Evolutionary conservation across 139 green algal species (phyloP).

Genomic region (Picochlorum sp.): DNA sequence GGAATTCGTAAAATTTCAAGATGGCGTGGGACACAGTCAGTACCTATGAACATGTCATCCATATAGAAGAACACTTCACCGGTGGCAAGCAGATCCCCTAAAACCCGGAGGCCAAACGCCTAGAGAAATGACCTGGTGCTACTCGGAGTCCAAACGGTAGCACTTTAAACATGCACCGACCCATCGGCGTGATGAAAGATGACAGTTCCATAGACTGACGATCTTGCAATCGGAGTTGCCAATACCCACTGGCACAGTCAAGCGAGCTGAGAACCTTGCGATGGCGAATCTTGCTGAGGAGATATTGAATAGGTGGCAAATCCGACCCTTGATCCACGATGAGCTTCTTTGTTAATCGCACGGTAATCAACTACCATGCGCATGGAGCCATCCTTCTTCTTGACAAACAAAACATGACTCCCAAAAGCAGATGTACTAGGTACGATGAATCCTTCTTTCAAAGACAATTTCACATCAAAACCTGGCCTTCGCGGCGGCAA

Average conservation of each 20-base stretch:
- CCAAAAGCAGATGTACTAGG: constrained; percentile 40
- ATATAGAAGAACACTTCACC: constrained; percentile 34
- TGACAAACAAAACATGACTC: constrained; percentile 37
- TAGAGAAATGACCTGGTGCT: constrained; percentile 46
- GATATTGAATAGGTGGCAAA: constrained; percentile 37
- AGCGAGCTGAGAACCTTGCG: constrained; percentile 29
- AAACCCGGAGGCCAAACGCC: constrained; percentile 43
- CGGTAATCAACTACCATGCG: constrained; percentile 49
- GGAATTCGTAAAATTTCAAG: constrained; percentile 31
- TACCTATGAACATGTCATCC: constrained; percentile 56
- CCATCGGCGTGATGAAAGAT: constrained; percentile 20
- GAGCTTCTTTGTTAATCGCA: constrained; percentile 32
- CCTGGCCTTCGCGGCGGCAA: not conserved
- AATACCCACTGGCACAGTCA: constrained; percentile 28
- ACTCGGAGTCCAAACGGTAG: constrained; percentile 40
- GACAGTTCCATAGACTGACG: constrained; percentile 26
- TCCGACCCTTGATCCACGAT: constrained; percentile 40
- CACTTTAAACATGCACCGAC: constrained; percentile 25
- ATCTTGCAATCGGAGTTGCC: constrained; percentile 19
- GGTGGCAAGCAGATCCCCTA: constrained; percentile 19
- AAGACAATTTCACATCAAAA: not conserved
- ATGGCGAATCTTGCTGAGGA: constrained; percentile 31
- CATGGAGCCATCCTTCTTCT: constrained; percentile 42
- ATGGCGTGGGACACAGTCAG: constrained; percentile 31
- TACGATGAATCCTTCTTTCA: constrained; percentile 35